These are phyloP conservation scores for Gnaphalium uliginosum DNA, from an alignment of 129 eudicot species.

Conservation along the genomic window DNA sequence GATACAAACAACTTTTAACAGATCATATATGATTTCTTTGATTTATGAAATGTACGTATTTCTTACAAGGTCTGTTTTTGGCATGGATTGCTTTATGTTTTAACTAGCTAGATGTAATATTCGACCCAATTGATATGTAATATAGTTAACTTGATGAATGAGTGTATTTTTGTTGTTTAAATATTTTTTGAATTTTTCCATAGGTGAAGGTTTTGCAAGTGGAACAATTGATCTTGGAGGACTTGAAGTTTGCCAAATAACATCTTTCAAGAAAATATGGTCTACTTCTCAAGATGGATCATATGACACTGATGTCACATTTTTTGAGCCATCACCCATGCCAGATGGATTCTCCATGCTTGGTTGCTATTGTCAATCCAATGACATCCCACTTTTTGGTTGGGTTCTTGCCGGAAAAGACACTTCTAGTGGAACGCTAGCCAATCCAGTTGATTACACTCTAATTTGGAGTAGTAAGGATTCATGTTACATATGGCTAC, in stretches of 20 bases:
- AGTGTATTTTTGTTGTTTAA: neutral
- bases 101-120: too few relatives aligned
- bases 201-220: constrained; percentile 53
- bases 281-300: constrained; percentile 38
- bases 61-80: too few relatives aligned
- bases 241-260: constrained; percentile 43
- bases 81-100: too few relatives aligned
- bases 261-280: constrained; percentile 50
- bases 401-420: constrained; percentile 61
- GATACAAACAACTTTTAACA: too few relatives aligned
- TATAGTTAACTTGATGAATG: neutral
- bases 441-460: constrained; percentile 55
- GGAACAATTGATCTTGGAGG: constrained; percentile 58
- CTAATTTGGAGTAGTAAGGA: constrained; percentile 44
- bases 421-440: constrained; percentile 36
- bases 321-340: constrained; percentile 47
- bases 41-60: too few relatives aligned
- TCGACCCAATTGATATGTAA: neutral
- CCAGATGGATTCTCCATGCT: constrained; percentile 53
- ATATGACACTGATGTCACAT: constrained; percentile 25
- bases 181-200: neutral
- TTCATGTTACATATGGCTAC: constrained; percentile 52
- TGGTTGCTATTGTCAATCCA: constrained; percentile 48
- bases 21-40: too few relatives aligned
- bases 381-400: constrained; percentile 43